phyloP scores from a whole-genome alignment of 371 early-diverging fungal species.

The Chytridium lagenaria region DNA sequence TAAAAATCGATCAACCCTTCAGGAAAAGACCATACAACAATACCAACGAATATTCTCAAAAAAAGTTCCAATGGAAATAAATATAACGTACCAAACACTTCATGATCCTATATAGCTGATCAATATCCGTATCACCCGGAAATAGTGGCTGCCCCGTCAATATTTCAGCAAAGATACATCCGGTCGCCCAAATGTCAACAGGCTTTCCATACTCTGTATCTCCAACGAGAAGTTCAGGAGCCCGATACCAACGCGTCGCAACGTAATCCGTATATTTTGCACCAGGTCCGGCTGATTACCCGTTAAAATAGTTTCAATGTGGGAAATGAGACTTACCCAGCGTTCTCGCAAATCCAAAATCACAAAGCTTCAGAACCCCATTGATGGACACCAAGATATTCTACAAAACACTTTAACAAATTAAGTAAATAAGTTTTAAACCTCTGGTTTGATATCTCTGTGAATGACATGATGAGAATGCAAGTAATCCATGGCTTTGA shows the following conservation, averaged over 20 bases:
- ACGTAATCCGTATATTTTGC: slow-evolving; percentile 70
- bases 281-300: slow-evolving; percentile 57
- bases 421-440: slow-evolving; percentile 2
- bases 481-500: slow-evolving; percentile 62
- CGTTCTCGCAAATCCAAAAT: slow-evolving; percentile 74
- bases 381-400: slow-evolving; percentile 67
- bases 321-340: slow-evolving; percentile 39
- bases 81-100: slow-evolving; percentile 81
- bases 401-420: slow-evolving; percentile 21
- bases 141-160: slow-evolving; percentile 95
- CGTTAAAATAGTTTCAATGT: background rate
- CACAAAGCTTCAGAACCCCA: slow-evolving; percentile 73
- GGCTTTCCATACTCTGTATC: slow-evolving; percentile 63
- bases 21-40: too few species aligned
- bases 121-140: slow-evolving; percentile 96
- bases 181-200: slow-evolving; percentile 99
- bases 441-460: slow-evolving; percentile 77
- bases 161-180: slow-evolving; percentile 99
- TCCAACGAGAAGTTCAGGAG: slow-evolving; percentile 74
- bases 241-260: slow-evolving; percentile 81
- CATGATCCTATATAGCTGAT: slow-evolving; percentile 98
- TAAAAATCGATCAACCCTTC: background rate
- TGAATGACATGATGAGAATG: slow-evolving; percentile 66
- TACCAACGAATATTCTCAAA: too few species aligned
- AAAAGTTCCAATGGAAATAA: background rate